These are phyloP conservation scores for Annona squamosa DNA, from an alignment of 164 flowering plant genomes.

Conservation along the genomic window DNA sequence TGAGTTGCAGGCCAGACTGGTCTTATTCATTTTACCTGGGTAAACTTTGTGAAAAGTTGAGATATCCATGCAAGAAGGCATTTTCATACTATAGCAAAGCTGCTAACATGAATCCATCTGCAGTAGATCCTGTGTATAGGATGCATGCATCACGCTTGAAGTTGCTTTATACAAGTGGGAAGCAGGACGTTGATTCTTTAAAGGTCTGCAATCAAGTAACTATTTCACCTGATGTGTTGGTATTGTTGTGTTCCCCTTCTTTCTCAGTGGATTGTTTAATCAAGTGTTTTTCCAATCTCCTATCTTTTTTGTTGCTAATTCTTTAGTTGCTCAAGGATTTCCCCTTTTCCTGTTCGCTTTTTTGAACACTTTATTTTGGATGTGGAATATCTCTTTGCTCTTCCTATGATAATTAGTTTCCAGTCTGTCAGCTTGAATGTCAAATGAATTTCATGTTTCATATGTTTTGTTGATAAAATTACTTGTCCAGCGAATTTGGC, in stretches of 20 bases:
- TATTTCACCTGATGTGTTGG: not conserved
- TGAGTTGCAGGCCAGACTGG: slow-evolving; percentile 75
- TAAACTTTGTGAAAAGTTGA: slow-evolving; percentile 87
- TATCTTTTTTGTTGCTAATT: not conserved
- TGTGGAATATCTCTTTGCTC: not conserved
- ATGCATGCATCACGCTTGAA: slow-evolving; percentile 98
- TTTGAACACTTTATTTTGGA: not conserved
- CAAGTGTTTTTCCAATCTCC: not conserved
- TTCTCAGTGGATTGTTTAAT: not conserved
- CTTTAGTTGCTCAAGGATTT: not conserved
- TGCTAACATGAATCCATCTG: slow-evolving; percentile 73
- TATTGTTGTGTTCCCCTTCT: not conserved
- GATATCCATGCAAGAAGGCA: slow-evolving; percentile 46
- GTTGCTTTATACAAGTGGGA: slow-evolving; percentile 55
- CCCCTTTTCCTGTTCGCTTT: not conserved
- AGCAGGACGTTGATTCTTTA: slow-evolving; percentile 47
- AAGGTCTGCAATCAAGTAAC: slow-evolving; percentile 35
- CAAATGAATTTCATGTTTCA: not conserved
- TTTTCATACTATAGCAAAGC: slow-evolving; percentile 78
- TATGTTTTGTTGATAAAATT: not conserved
- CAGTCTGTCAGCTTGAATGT: not conserved
- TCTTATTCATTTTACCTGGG: slow-evolving; percentile 90
- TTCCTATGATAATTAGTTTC: not conserved
- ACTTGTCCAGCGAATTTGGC: not conserved
- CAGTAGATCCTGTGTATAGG: slow-evolving; percentile 93